Conservation (phyloP, 768 basidiomycete species). For the Boletus edulis region DNA sequence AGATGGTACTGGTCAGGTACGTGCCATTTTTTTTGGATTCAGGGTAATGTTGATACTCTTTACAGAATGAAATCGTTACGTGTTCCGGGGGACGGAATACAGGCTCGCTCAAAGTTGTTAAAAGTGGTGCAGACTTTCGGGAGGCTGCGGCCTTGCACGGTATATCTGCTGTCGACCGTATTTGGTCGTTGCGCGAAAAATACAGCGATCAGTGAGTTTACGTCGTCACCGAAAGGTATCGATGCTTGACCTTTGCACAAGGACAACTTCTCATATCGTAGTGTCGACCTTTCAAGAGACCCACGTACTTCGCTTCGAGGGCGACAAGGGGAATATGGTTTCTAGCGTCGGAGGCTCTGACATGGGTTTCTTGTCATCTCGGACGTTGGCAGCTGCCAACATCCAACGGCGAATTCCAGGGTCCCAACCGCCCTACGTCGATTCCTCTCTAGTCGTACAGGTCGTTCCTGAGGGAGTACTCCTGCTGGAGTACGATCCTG, state of each 20-base stretch:
- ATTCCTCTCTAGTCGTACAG: conserved; percentile 66
- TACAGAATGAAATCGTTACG: conserved; percentile 76
- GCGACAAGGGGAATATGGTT: conserved; percentile 13
- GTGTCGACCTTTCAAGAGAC: conserved; percentile 59
- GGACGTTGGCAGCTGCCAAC: conserved; percentile 66
- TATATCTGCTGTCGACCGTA: conserved; percentile 48
- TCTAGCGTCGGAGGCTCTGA: conserved; percentile 35
- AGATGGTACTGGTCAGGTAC: conserved; percentile 69
- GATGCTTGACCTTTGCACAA: conserved; percentile 21
- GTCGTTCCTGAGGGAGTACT: conserved; percentile 59
- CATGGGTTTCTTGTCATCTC: conserved; percentile 47
- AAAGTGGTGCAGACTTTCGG: conserved; percentile 79
- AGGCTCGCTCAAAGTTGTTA: conserved; percentile 73
- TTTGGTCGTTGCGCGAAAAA: conserved; percentile 59
- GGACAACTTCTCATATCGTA: conserved; percentile 55
- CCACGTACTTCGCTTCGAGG: conserved; percentile 50
- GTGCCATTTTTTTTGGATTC: conserved; percentile 9
- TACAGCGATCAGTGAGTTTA: conserved; percentile 49
- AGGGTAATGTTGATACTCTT: background rate
- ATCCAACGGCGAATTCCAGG: conserved; percentile 36
- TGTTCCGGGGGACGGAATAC: conserved; percentile 80
- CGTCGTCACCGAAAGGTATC: background rate
- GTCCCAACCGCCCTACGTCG: conserved; percentile 31
- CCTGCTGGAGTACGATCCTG: conserved; percentile 55
- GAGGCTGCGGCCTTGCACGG: conserved; percentile 60